Evolutionary conservation across 768 basidiomycete genomes (phyloP).

Genomic region (Boletus subcaerulescens): DNA sequence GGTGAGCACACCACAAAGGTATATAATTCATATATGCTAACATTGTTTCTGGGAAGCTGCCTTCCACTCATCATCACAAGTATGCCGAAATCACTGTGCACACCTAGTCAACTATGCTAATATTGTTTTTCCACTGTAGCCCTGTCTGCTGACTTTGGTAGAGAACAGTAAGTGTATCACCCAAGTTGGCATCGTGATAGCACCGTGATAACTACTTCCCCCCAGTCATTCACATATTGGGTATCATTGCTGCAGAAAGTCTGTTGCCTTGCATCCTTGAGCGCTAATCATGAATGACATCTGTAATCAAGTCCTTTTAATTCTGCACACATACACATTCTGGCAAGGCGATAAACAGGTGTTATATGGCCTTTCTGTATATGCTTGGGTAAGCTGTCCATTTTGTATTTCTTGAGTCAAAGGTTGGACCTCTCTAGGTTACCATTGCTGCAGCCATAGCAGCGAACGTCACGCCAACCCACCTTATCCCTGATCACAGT

Average conservation of each 20-base stretch:
- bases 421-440: background rate
- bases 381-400: constrained; percentile 3
- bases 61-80: constrained; percentile 3
- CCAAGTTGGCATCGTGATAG: background rate
- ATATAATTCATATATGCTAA: background rate
- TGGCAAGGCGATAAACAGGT: constrained; percentile 14
- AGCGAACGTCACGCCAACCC: background rate
- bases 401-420: too few relatives aligned
- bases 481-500: constrained; percentile 5
- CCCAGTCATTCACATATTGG: constrained; percentile 7
- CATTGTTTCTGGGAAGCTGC: background rate
- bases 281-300: background rate
- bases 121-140: too few relatives aligned
- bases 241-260: constrained; percentile 13
- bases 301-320: constrained; percentile 9
- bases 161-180: constrained; percentile 9
- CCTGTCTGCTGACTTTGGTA: too few relatives aligned
- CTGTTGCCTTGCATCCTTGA: background rate
- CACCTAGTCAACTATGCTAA: too few relatives aligned
- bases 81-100: too few relatives aligned
- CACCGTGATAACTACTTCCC: too few relatives aligned
- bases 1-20: background rate
- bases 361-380: constrained; percentile 12
- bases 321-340: constrained; percentile 21
- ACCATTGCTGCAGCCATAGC: constrained; percentile 4